These are phyloP conservation scores for Lodderomyces margitis DNA, from an alignment of 1,139 yeast species.

Conservation along the genomic window DNA sequence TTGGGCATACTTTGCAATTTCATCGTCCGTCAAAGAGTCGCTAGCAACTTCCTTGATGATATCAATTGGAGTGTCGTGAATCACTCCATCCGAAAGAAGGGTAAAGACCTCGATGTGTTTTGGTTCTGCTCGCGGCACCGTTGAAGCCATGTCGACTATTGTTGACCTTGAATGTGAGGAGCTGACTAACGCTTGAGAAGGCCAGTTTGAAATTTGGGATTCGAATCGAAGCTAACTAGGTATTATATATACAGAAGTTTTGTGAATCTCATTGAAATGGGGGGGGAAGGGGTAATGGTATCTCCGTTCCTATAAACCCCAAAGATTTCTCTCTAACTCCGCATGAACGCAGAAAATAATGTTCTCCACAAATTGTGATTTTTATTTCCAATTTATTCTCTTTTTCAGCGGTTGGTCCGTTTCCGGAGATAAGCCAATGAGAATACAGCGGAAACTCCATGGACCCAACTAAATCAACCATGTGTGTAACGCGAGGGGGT, in stretches of 20 bases:
- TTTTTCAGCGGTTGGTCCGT: too few species aligned
- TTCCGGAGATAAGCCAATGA: too few species aligned
- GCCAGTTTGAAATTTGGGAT: too few species aligned
- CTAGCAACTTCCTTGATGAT: slow-evolving; percentile 28
- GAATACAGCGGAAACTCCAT: too few species aligned
- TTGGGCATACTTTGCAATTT: slow-evolving; percentile 32
- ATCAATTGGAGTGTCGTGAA: slow-evolving; percentile 34
- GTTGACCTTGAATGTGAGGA: not conserved
- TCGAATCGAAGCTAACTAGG: too few species aligned
- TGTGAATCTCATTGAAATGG: not conserved
- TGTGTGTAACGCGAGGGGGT: too few species aligned
- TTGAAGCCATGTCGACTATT: slow-evolving; percentile 5
- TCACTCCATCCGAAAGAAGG: slow-evolving; percentile 34
- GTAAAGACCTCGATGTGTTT: slow-evolving; percentile 28
- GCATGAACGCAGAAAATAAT: not conserved
- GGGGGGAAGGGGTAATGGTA: too few species aligned
- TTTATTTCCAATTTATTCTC: too few species aligned
- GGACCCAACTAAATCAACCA: too few species aligned
- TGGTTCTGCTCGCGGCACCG: slow-evolving; percentile 22
- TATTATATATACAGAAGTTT: not conserved
- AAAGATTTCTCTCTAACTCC: not conserved
- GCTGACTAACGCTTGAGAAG: too few species aligned
- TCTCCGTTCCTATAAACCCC: too few species aligned
- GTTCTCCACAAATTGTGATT: not conserved
- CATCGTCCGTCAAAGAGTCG: slow-evolving; percentile 27